Evolutionary conservation across 2,329 filamentous ascomycete species (phyloP).

Genomic region (Geosmithia putterillii): DNA sequence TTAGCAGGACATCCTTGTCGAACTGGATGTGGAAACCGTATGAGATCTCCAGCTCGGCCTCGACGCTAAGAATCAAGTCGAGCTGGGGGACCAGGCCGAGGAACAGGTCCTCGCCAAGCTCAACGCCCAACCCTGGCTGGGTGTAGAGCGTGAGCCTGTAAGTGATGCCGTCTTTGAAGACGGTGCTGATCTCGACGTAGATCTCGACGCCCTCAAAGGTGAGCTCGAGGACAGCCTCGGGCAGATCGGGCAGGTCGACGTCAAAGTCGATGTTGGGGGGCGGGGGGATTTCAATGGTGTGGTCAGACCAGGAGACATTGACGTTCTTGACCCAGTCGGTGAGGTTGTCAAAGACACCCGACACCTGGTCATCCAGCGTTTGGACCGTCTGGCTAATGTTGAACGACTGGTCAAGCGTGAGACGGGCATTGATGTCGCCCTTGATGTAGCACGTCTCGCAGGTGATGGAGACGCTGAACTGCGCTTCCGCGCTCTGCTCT

Average conservation of each 20-base stretch:
- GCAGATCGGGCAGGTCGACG: conserved; percentile 26
- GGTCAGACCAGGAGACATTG: conserved; percentile 9
- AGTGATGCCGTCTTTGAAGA: conserved; percentile 24
- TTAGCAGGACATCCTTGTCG: conserved; percentile 33
- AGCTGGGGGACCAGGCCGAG: conserved; percentile 34
- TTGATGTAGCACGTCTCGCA: conserved; percentile 39
- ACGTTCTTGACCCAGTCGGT: not conserved
- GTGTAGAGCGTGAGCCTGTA: conserved; percentile 37
- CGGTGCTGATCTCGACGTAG: conserved; percentile 33
- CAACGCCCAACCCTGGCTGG: conserved; percentile 26
- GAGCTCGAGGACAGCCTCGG: conserved; percentile 28
- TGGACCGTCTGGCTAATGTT: conserved; percentile 21
- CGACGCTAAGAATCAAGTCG: conserved; percentile 37
- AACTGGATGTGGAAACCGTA: conserved; percentile 43
- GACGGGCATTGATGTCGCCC: conserved; percentile 26
- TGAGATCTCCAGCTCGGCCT: conserved; percentile 34
- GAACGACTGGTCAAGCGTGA: conserved; percentile 23
- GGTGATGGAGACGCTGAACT: conserved; percentile 21
- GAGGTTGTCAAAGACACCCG: conserved; percentile 9
- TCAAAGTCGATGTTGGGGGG: conserved; percentile 26
- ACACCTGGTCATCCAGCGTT: conserved; percentile 18
- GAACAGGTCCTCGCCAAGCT: conserved; percentile 21
- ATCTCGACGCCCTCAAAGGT: conserved; percentile 38
- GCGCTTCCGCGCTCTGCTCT: not conserved
- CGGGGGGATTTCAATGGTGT: conserved; percentile 14